Percentiles rank a stretch among this genome's conserved stretches.
phyloP scores from a whole-genome alignment of 225 moss, liverwort and hornwort genomes.

The Pleurozium schreberi region DNA sequence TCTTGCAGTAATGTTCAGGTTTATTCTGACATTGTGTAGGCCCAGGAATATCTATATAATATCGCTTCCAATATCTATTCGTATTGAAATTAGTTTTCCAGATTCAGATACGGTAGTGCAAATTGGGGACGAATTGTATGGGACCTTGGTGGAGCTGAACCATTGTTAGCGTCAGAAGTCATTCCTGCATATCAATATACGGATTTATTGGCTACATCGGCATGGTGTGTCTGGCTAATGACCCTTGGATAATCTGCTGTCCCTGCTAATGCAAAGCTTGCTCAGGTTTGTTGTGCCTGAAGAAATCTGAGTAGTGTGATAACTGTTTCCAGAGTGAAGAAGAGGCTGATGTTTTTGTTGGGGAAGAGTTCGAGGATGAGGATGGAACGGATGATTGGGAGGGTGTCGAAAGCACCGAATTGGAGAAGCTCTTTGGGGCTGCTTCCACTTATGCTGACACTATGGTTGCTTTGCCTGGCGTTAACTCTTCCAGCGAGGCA shows the following conservation, averaged over 20 bases:
- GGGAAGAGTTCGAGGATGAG: slow-evolving; percentile 22
- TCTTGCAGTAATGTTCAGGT: not conserved
- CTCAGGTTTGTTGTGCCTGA: not conserved
- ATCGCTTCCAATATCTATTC: not conserved
- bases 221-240: not conserved
- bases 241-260: not conserved
- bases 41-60: not conserved
- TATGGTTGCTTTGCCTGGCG: slow-evolving; percentile 49
- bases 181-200: not conserved
- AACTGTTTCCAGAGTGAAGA: slow-evolving; percentile 28
- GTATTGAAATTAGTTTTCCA: not conserved
- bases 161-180: not conserved
- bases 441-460: slow-evolving; percentile 76
- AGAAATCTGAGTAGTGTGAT: slow-evolving; percentile 14
- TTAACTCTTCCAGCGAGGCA: slow-evolving; percentile 72
- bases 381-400: slow-evolving; percentile 86
- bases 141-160: not conserved
- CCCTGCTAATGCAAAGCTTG: not conserved
- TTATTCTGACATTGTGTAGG: not conserved
- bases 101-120: not conserved
- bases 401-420: slow-evolving; percentile 85
- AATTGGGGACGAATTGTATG: not conserved
- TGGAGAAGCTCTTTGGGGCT: slow-evolving; percentile 78
- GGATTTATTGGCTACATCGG: not conserved
- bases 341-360: slow-evolving; percentile 10